These are phyloP conservation scores for Candida sonorensis DNA, from an alignment of 805 yeast species.

Conservation along the genomic window DNA sequence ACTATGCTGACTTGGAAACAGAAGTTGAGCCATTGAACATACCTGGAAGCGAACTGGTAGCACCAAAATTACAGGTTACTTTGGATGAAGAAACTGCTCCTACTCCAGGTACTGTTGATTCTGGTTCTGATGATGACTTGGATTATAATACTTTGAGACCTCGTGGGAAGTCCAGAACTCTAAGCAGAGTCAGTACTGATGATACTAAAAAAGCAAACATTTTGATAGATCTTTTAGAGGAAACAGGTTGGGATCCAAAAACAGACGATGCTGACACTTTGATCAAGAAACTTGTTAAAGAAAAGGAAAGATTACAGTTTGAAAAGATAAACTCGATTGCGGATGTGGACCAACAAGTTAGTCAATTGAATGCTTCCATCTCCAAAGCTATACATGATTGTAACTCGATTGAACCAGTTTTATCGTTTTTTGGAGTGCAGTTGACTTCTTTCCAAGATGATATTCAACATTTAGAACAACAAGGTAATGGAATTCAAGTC, in stretches of 20 bases:
- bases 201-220: constrained; percentile 22
- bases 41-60: constrained; percentile 2
- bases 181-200: constrained; percentile 20
- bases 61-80: constrained; percentile 1
- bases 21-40: constrained; percentile 19
- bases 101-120: not conserved
- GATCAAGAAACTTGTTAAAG: constrained; percentile 49
- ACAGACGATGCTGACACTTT: constrained; percentile 56
- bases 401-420: constrained; percentile 43
- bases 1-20: constrained; percentile 18
- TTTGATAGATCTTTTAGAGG: constrained; percentile 64
- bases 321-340: constrained; percentile 52
- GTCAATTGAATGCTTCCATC: constrained; percentile 36
- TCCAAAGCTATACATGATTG: constrained; percentile 44
- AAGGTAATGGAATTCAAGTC: constrained; percentile 78
- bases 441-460: constrained; percentile 59
- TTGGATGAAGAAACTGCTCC: constrained; percentile 1
- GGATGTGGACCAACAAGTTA: constrained; percentile 31
- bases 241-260: constrained; percentile 63
- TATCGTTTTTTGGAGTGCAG: constrained; percentile 54
- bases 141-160: constrained; percentile 6
- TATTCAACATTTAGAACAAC: constrained; percentile 62
- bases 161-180: constrained; percentile 25
- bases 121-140: constrained; percentile 1
- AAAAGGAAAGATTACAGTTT: constrained; percentile 56